Evolutionary conservation across 176 grass and related monocot species (phyloP), one percentile per base, ranked within the genome.

Genomic region (Musa itinerans): DNA sequence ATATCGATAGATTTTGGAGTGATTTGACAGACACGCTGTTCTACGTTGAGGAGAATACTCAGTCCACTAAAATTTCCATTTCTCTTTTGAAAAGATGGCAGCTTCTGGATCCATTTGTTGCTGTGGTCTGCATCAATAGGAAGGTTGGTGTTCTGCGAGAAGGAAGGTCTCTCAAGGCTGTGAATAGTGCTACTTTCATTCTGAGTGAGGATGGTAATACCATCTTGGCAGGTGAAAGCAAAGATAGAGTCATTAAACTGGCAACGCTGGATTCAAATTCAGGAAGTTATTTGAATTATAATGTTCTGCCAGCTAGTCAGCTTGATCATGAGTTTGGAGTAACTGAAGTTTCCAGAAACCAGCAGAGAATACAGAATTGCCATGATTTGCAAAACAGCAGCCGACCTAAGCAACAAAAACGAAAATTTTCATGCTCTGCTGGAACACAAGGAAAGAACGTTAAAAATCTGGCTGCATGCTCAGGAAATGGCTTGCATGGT

Each of bases 41-140:
- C 20, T 89, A 83, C 62, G 50, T 98, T 53, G 90, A 85, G 20
- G 81, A 89, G 48, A 78, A 79, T 65, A 80, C 85, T 27, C 52
- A 56, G 22, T 68, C 65, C 57, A 69, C 71, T 65, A 68, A 86
- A 63, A 74, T 52, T 72, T 76, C 78, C 65, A 78, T 93, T 63
- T 81, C 90, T 25, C 86, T 91, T 75, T 85, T 88, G 63, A 79
- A 87, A 63, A 85, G 88, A 50, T 98, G 94, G 94, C 76, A 91
- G 69, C 83, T 98, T 76, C 80, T 98, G 55, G 94, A 98, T 79
- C 94, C 94, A 78, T 98, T 98, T 77, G 68, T 98, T 55, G 86
- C 90, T 24, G 88, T 98, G 10, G 86, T 90, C 52, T 93, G 77
- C 61, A 89, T 98, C 10, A 77, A 81, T 73, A 88, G 85, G 76